Conservation (phyloP, 345 rosid species). For the Geranium rotundifolium region DNA sequence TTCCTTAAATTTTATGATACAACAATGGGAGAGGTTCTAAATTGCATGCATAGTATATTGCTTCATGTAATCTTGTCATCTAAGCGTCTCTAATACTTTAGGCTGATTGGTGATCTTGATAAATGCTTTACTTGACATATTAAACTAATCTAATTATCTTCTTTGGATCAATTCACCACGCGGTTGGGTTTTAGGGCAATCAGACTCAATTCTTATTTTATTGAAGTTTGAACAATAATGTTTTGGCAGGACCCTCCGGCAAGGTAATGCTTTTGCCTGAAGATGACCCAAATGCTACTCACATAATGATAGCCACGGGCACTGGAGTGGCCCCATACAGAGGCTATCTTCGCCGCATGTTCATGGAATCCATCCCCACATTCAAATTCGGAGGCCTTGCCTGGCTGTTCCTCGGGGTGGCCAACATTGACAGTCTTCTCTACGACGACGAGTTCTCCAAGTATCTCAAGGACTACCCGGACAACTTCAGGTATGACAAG, state of each 20-base stretch:
- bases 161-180: background rate
- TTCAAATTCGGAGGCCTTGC: conserved; percentile 84
- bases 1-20: too few species aligned
- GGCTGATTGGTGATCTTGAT: too few species aligned
- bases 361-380: conserved; percentile 73
- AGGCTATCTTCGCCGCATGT: conserved; percentile 92
- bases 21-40: too few species aligned
- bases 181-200: background rate
- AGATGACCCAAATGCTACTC: conserved; percentile 64
- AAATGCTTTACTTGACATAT: too few species aligned
- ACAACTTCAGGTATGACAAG: conserved; percentile 68
- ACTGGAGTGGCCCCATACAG: conserved; percentile 93
- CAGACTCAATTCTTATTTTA: too few species aligned
- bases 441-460: conserved; percentile 77
- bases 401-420: conserved; percentile 98
- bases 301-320: conserved; percentile 97
- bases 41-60: too few species aligned
- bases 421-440: conserved; percentile 88
- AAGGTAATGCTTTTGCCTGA: conserved; percentile 98
- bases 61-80: too few species aligned
- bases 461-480: conserved; percentile 68
- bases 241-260: conserved; percentile 82
- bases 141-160: background rate
- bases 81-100: too few species aligned
- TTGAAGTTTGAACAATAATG: background rate